A percentile compares a stretch with the other conserved stretches of the same genome.
Conservation (phyloP, 2,329 filamentous ascomycete genomes). For the Xylariaceae sp. region DNA sequence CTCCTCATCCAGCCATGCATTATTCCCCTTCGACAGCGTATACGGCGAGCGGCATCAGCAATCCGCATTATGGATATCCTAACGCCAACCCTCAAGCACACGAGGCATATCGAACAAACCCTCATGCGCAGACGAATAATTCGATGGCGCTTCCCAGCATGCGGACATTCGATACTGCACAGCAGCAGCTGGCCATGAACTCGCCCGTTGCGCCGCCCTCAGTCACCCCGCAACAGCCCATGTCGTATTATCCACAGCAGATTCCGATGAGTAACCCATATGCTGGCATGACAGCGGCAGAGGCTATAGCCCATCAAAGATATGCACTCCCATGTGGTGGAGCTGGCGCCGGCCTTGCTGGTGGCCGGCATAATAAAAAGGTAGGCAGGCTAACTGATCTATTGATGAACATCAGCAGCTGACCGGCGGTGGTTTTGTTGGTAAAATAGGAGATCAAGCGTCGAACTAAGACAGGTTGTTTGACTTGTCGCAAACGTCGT, state of each 20-base stretch:
- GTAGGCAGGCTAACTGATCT: slow-evolving; percentile 32
- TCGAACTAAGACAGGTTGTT: slow-evolving; percentile 59
- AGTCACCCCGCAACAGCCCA: slow-evolving; percentile 32
- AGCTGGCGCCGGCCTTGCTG: slow-evolving; percentile 43
- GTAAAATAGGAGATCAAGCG: slow-evolving; percentile 55
- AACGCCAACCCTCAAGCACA: slow-evolving; percentile 21
- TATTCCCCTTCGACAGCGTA: slow-evolving; percentile 29
- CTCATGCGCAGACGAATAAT: slow-evolving; percentile 25
- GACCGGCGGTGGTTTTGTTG: slow-evolving; percentile 13
- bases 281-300: slow-evolving; percentile 38
- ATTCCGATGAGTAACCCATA: slow-evolving; percentile 35
- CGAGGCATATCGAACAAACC: slow-evolving; percentile 35
- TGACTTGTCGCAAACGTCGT: slow-evolving; percentile 58
- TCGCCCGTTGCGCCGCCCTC: slow-evolving; percentile 35
- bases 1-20: slow-evolving; percentile 25
- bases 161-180: slow-evolving; percentile 39
- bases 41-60: slow-evolving; percentile 24
- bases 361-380: slow-evolving; percentile 54
- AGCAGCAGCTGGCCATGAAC: slow-evolving; percentile 36
- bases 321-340: slow-evolving; percentile 47
- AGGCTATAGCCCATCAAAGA: slow-evolving; percentile 40
- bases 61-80: slow-evolving; percentile 29
- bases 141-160: slow-evolving; percentile 41
- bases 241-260: slow-evolving; percentile 43
- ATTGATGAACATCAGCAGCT: slow-evolving; percentile 16